These are phyloP conservation scores for Euphorbia lathyris DNA, from an alignment of 345 rosid species.

Conservation along the genomic window DNA sequence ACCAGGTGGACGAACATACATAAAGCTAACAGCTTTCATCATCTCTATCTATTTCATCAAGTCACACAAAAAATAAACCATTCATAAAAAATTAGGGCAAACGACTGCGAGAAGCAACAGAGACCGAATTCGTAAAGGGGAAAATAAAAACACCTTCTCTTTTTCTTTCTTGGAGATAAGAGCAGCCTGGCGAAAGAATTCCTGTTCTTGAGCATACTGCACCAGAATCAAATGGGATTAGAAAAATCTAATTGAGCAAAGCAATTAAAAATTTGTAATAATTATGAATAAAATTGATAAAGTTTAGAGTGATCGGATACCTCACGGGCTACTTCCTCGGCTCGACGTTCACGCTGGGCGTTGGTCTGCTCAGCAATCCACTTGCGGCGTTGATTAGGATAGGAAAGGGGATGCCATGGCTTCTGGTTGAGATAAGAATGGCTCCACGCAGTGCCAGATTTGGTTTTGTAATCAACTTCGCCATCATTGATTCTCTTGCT, in stretches of 20 bases:
- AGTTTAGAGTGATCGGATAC: constrained; percentile 22
- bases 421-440: constrained; percentile 92
- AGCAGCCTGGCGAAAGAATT: constrained; percentile 90
- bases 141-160: constrained; percentile 61
- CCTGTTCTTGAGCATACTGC: constrained; percentile 96
- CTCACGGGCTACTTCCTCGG: constrained; percentile 91
- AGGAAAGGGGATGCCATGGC: constrained; percentile 99
- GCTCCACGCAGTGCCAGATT: constrained; percentile 97
- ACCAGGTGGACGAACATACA: constrained; percentile 97
- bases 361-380: constrained; percentile 98
- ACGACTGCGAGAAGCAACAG: too few relatives aligned
- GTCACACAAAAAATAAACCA: neutral
- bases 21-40: constrained; percentile 96
- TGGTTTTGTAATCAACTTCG: constrained; percentile 91
- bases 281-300: neutral
- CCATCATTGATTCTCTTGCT: constrained; percentile 66
- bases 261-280: too few relatives aligned
- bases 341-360: constrained; percentile 62
- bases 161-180: constrained; percentile 91
- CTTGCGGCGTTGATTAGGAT: constrained; percentile 96
- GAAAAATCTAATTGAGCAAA: neutral
- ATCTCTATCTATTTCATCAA: constrained; percentile 53
- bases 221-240: neutral
- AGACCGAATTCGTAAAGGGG: too few relatives aligned
- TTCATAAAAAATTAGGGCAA: neutral